Evolutionary conservation across 306 rosid species (phyloP).

Genomic region (Lablab purpureus): DNA sequence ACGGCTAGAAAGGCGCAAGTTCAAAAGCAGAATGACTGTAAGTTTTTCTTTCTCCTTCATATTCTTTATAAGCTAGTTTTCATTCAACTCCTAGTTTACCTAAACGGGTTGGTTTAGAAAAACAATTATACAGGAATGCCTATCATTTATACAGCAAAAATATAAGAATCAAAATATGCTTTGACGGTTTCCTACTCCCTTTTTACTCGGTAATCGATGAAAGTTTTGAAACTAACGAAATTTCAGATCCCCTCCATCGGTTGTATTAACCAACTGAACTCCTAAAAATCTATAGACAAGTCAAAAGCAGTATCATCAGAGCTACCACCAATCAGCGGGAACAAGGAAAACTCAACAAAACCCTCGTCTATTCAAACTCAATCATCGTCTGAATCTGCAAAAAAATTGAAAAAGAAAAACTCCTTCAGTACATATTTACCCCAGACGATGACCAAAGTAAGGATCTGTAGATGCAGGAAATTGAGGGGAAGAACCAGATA

Average conservation of each 20-base stretch:
- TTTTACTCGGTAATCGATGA: slow-evolving; percentile 47
- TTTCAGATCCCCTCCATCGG: slow-evolving; percentile 53
- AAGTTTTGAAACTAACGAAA: slow-evolving; percentile 51
- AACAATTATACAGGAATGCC: slow-evolving; percentile 69
- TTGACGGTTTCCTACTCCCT: slow-evolving; percentile 48
- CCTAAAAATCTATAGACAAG: slow-evolving; percentile 52
- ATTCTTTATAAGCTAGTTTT: slow-evolving; percentile 38
- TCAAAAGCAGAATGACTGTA: neutral
- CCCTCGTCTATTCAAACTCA: slow-evolving; percentile 64
- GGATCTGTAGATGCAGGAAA: slow-evolving; percentile 16
- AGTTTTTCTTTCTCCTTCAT: slow-evolving; percentile 8
- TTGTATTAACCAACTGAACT: slow-evolving; percentile 49
- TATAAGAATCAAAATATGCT: slow-evolving; percentile 45
- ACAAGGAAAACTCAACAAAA: slow-evolving; percentile 46
- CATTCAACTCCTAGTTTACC: slow-evolving; percentile 47
- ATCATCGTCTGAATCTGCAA: slow-evolving; percentile 95
- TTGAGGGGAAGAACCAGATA: slow-evolving; percentile 31
- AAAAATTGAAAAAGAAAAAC: neutral
- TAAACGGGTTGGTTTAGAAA: slow-evolving; percentile 43
- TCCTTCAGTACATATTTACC: slow-evolving; percentile 31
- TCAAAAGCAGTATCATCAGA: slow-evolving; percentile 52
- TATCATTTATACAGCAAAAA: slow-evolving; percentile 66
- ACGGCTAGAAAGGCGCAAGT: neutral
- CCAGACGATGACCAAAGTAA: slow-evolving; percentile 19
- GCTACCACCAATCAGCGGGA: slow-evolving; percentile 51